Evolutionary conservation across 2,329 filamentous ascomycete species (phyloP).

Genomic region (Stachybotrys chartarum): DNA sequence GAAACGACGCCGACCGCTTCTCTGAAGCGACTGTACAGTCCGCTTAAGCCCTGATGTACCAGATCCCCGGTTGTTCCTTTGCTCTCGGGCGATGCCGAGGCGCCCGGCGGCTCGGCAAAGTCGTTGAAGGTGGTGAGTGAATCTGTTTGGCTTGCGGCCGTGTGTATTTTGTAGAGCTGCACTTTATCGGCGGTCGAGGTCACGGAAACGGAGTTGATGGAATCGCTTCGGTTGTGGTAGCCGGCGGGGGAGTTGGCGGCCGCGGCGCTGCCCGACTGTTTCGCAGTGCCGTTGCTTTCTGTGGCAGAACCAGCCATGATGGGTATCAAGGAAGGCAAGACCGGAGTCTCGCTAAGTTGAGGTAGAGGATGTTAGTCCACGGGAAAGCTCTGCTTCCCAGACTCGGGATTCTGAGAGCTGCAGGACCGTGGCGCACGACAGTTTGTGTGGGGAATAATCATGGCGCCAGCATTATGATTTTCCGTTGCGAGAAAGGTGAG

Average conservation of each 20-base stretch:
- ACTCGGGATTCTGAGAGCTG: neutral
- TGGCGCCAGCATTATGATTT: neutral
- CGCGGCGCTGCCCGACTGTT: slow-evolving; percentile 18
- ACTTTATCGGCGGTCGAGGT: slow-evolving; percentile 53
- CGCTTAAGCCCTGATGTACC: slow-evolving; percentile 79
- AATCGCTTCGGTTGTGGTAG: slow-evolving; percentile 28
- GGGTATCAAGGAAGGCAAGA: slow-evolving; percentile 2
- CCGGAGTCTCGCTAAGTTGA: neutral
- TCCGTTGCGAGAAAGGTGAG: neutral
- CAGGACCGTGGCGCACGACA: neutral
- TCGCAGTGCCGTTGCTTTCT: slow-evolving; percentile 22
- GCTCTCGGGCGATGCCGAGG: slow-evolving; percentile 52
- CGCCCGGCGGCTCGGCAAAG: slow-evolving; percentile 64
- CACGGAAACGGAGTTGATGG: slow-evolving; percentile 33
- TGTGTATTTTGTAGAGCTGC: slow-evolving; percentile 77
- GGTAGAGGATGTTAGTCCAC: slow-evolving; percentile 1
- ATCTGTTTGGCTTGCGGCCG: slow-evolving; percentile 68
- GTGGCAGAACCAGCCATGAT: slow-evolving; percentile 13
- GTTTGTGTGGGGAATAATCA: neutral
- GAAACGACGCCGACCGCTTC: slow-evolving; percentile 66
- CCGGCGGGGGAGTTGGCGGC: slow-evolving; percentile 20
- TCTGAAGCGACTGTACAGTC: slow-evolving; percentile 78
- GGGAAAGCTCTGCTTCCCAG: neutral
- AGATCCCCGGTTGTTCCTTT: slow-evolving; percentile 66
- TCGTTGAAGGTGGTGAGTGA: slow-evolving; percentile 91